Evolutionary conservation across 176 grass and related monocot species (phyloP).

Genomic region (Lolium rigidum): DNA sequence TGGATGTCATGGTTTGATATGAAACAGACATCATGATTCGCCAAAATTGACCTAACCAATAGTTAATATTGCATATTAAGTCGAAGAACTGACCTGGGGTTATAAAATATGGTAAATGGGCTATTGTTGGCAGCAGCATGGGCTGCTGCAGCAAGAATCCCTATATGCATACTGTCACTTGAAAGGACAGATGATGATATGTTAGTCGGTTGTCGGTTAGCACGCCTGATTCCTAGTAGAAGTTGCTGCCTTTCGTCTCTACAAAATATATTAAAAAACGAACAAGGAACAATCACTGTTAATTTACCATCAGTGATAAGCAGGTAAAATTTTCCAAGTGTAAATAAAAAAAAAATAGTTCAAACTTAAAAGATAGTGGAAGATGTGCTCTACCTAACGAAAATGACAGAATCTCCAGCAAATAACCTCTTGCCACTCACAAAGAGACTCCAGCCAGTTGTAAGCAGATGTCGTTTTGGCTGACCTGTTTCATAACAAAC

Average conservation of each 20-base stretch:
- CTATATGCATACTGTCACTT: constrained; percentile 96
- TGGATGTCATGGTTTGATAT: constrained; percentile 52
- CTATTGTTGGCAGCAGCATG: constrained; percentile 83
- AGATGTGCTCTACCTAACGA: constrained; percentile 52
- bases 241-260: constrained; percentile 85
- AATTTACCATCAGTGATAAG: background rate
- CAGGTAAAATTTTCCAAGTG: background rate
- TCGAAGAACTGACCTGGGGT: constrained; percentile 71
- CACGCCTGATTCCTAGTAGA: constrained; percentile 79
- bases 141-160: constrained; percentile 89
- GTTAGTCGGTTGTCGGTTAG: constrained; percentile 70
- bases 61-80: constrained; percentile 14
- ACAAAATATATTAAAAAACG: constrained; percentile 1
- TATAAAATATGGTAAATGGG: constrained; percentile 92
- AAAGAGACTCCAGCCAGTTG: constrained; percentile 84
- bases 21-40: background rate
- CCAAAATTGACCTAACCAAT: background rate
- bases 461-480: constrained; percentile 75
- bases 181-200: constrained; percentile 90
- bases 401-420: constrained; percentile 78
- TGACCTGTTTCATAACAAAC: constrained; percentile 53
- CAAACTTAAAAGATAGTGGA: constrained; percentile 9
- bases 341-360: background rate
- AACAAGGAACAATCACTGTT: constrained; percentile 28
- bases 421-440: constrained; percentile 72